Base-by-base conservation (phyloP, 257 asterid genomes). In the Penstemon barbatus region DNA sequence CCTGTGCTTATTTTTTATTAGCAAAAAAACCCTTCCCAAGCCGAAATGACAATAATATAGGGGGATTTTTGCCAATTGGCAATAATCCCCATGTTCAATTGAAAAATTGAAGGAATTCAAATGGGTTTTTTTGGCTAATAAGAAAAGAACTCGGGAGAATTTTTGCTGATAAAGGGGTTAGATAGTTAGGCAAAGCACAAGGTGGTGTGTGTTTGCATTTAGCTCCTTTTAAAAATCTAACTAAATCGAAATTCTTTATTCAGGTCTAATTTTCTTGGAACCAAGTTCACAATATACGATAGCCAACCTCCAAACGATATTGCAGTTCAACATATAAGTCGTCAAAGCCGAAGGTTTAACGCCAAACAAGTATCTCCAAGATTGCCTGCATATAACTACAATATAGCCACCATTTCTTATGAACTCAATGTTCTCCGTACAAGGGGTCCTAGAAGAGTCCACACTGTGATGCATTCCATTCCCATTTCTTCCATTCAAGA, bases 221-320 rank as follows among this genome's bases (percentile, higher is more conserved):
- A 25, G 2, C 33, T 25, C 33, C 33, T 25, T 25, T 25, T 25
- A 1, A 1, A 25, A 25, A 25, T 25, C 33, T 25, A 25, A 25
- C 33, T 25, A 25, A 25, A 25, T 25, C 33, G 33, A 25, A 25
- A 25, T 25, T 25, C 33, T 25, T 25, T 25, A 25, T 60, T 43
- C 80, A 90, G 97, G 90, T 88, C 97, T 37, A 90, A 90, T 76
- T 90, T 88, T 68, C 87, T 90, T 8, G 97, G 97, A 15, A 86
- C 97, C 0, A 90, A 90, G 82, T 90, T 90, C 85, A 80, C 86
- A 74, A 83, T 90, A 15, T 90, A 86, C 57, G 97, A 90, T 78
- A 88, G 86, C 3, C 94, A 85, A 51, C 86, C 86, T 11, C 97
- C 96, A 41, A 54, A 77, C 71, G 80, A 66, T 69, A 58, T 89